Conservation (phyloP, 1,284 basidiomycete species). For the Bondarzewia mesenterica region DNA sequence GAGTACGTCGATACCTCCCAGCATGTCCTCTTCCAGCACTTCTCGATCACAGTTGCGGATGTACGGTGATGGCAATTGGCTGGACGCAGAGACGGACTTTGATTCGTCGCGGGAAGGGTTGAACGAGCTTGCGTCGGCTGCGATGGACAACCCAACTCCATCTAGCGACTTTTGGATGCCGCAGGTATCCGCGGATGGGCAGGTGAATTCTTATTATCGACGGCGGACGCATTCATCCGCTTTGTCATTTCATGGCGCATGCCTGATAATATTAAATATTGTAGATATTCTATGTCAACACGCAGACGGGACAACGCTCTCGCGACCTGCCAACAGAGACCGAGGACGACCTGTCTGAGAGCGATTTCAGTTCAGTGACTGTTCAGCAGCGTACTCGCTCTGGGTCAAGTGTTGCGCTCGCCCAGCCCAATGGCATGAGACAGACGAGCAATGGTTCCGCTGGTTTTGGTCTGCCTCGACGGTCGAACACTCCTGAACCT, state of each 20-base stretch:
- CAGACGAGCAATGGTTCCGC: conserved; percentile 26
- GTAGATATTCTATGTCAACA: conserved; percentile 94
- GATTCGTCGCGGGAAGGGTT: conserved; percentile 1
- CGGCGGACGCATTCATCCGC: conserved; percentile 1
- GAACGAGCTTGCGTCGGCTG: conserved; percentile 2
- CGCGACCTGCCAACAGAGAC: conserved; percentile 76
- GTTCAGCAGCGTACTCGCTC: conserved; percentile 47
- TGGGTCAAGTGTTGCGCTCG: conserved; percentile 34
- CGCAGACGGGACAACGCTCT: conserved; percentile 80
- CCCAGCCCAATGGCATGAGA: conserved; percentile 9
- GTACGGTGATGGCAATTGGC: conserved; percentile 4
- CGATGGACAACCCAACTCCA: conserved; percentile 23
- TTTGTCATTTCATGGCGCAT: neutral
- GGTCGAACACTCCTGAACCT: conserved; percentile 59
- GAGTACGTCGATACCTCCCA: conserved; percentile 2
- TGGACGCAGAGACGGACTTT: conserved; percentile 5
- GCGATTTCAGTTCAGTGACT: conserved; percentile 49
- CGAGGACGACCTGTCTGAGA: conserved; percentile 49
- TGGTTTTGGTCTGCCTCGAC: conserved; percentile 54
- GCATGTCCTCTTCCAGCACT: conserved; percentile 2
- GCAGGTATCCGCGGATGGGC: conserved; percentile 53
- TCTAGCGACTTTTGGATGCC: conserved; percentile 77
- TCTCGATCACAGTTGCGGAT: conserved; percentile 3
- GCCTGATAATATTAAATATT: neutral
- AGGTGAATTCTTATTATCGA: conserved; percentile 37